Evolutionary conservation across 225 moss, liverwort and hornwort species (phyloP).

Genomic region (Sphagnum contortum): DNA sequence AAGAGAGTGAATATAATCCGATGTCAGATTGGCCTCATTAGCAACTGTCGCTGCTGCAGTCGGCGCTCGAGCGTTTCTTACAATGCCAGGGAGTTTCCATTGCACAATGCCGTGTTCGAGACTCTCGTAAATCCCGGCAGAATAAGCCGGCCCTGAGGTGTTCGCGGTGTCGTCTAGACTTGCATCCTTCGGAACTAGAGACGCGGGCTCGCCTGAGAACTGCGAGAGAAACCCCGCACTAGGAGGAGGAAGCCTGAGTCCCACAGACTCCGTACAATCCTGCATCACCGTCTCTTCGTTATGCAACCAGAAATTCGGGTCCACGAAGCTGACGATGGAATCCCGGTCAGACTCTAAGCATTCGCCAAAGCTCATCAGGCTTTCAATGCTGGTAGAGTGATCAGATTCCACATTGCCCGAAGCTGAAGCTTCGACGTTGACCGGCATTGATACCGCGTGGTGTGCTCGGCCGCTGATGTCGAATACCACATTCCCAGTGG

Average conservation of each 20-base stretch:
- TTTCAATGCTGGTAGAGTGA: conserved; percentile 50
- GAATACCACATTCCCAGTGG: conserved; percentile 29
- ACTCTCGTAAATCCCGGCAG: conserved; percentile 21
- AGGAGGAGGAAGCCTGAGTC: too few species aligned
- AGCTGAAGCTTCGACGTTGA: too few species aligned
- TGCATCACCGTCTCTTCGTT: conserved; percentile 6
- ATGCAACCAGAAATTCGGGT: conserved; percentile 29
- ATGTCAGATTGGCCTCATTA: conserved; percentile 19
- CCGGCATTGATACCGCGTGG: too few species aligned
- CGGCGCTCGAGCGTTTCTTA: conserved; percentile 1
- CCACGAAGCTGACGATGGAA: conserved; percentile 40
- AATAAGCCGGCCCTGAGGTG: conserved; percentile 21
- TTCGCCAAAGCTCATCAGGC: conserved; percentile 40
- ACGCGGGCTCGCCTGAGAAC: too few species aligned
- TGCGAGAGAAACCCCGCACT: too few species aligned
- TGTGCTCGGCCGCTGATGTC: conserved; percentile 9
- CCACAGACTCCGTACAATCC: too few species aligned
- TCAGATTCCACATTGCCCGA: conserved; percentile 15
- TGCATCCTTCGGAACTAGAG: conserved; percentile 30
- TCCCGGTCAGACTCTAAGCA: conserved; percentile 7
- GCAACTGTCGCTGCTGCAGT: conserved; percentile 1
- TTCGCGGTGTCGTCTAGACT: conserved; percentile 50
- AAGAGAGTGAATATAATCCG: conserved; percentile 20
- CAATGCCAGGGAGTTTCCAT: neutral
- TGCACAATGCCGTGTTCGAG: conserved; percentile 13